Base-by-base conservation (phyloP, 257 asterid species). In the Leonotis leonurus region DNA sequence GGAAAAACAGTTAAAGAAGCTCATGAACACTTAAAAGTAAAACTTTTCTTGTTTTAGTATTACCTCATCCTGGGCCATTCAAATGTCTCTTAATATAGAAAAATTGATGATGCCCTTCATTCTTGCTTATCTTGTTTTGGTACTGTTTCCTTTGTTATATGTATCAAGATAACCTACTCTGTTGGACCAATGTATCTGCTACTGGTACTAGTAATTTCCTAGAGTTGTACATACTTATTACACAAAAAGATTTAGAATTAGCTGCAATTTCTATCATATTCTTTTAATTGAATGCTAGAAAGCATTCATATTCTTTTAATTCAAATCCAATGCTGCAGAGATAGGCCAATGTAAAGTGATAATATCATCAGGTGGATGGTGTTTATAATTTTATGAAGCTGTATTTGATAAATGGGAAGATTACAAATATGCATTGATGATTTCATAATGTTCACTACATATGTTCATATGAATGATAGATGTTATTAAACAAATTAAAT, bases 1-100 rank as follows among this genome's bases (percentile, higher is more conserved):
- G 96, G 97, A 30, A 92, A 92, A 82, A 86, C 97, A 52, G 94
- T 92, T 35, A 86, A 92, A 78, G 99, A 92, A 89, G 97, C 97
- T 72, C 99, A 92, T 20, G 97, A 92, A 64, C 97, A 87, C 86
- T 82, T 92, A 64, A 92, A 92, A 78, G 99, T 89, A 81, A 65
- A 82, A 54, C 60, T 37, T 74, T 52, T 53, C 54, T 51, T 67
- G 74, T 39, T 35, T 20, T 60, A 35, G 18, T 36, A 41, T 58
- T 24, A n/a, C n/a, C n/a, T n/a, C n/a, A n/a, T n/a, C n/a, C n/a
- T 25, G 12, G 25, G 49, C 30, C 3, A 40, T 62, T 33, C 43
- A 17, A 24, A 59, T 54, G 41, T 30, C 13, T 60, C 40, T 57
- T 48, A 26, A 14, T 32, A 39, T 33, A 37, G 60, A 49, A 33